Conservation (phyloP, 2,329 filamentous ascomycete species). For the Clonostachys byssicola region DNA sequence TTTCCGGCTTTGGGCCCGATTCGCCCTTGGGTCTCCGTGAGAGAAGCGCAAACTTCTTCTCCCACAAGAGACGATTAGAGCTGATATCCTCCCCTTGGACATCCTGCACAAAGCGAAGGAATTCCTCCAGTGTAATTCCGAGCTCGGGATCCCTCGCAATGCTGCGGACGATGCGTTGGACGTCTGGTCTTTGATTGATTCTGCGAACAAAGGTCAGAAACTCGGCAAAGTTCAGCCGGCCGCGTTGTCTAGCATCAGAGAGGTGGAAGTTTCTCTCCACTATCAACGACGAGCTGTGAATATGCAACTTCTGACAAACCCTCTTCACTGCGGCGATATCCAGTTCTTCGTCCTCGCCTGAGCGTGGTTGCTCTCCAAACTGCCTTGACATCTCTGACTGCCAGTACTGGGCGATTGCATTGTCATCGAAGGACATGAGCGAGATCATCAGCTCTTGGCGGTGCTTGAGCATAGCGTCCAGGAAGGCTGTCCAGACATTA, state of each 20-base stretch:
- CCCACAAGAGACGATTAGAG: conserved; percentile 62
- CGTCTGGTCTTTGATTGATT: conserved; percentile 80
- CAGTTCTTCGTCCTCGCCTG: conserved; percentile 62
- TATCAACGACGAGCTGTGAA: conserved; percentile 77
- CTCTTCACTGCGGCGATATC: conserved; percentile 76
- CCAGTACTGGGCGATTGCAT: conserved; percentile 82
- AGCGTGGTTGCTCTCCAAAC: conserved; percentile 45
- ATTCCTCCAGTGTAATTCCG: conserved; percentile 69
- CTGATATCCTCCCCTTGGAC: conserved; percentile 75
- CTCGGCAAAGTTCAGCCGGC: conserved; percentile 70
- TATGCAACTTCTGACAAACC: conserved; percentile 85
- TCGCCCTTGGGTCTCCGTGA: conserved; percentile 50
- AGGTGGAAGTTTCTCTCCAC: conserved; percentile 70
- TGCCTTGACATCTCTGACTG: conserved; percentile 74
- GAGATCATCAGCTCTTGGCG: conserved; percentile 88
- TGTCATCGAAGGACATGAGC: conserved; percentile 78
- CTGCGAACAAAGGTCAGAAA: conserved; percentile 81
- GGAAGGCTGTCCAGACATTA: conserved; percentile 75
- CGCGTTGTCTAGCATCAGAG: conserved; percentile 61
- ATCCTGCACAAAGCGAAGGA: conserved; percentile 69
- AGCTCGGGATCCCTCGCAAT: conserved; percentile 45
- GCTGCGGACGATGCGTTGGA: conserved; percentile 67
- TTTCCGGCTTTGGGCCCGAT: conserved; percentile 29
- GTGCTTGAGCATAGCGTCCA: conserved; percentile 80
- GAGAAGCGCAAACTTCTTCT: conserved; percentile 66